phyloP scores from a whole-genome alignment of 495 filamentous ascomycete species.

The Aspergillus saccharolyticus region DNA sequence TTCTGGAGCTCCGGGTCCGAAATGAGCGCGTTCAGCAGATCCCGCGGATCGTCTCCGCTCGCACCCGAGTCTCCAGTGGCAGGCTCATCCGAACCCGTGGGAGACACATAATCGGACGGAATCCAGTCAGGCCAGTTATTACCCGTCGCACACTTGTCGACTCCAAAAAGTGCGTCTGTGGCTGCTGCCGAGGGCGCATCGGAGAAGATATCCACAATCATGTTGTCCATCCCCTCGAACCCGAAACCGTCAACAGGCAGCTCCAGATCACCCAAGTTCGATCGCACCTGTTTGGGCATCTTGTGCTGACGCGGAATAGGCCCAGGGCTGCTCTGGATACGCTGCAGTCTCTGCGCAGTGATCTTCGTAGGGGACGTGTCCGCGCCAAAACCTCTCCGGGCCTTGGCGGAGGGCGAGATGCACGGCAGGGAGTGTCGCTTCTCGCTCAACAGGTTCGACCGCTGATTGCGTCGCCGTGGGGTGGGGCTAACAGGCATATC shows the following conservation, averaged over 20 bases:
- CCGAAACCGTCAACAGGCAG: conserved; percentile 23
- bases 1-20: conserved; percentile 35
- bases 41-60: conserved; percentile 25
- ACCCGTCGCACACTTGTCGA: conserved; percentile 21
- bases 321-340: conserved; percentile 25
- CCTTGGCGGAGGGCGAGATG: conserved; percentile 31
- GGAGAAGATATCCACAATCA: conserved; percentile 42
- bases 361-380: conserved; percentile 30
- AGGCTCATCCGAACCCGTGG: conserved; percentile 22
- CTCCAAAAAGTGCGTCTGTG: conserved; percentile 21
- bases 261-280: conserved; percentile 15
- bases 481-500: conserved; percentile 60
- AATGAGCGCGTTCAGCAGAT: conserved; percentile 38
- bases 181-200: conserved; percentile 19
- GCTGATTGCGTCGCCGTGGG: conserved; percentile 42
- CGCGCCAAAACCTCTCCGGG: conserved; percentile 21
- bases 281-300: conserved; percentile 25
- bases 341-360: conserved; percentile 36
- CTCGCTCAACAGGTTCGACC: conserved; percentile 43
- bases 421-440: conserved; percentile 39
- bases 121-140: conserved; percentile 40
- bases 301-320: conserved; percentile 21
- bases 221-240: conserved; percentile 33
- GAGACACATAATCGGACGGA: conserved; percentile 34
- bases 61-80: conserved; percentile 1